Base-by-base conservation (phyloP, 352 stramenopile genomes). In the Globisporangium parvum region DNA sequence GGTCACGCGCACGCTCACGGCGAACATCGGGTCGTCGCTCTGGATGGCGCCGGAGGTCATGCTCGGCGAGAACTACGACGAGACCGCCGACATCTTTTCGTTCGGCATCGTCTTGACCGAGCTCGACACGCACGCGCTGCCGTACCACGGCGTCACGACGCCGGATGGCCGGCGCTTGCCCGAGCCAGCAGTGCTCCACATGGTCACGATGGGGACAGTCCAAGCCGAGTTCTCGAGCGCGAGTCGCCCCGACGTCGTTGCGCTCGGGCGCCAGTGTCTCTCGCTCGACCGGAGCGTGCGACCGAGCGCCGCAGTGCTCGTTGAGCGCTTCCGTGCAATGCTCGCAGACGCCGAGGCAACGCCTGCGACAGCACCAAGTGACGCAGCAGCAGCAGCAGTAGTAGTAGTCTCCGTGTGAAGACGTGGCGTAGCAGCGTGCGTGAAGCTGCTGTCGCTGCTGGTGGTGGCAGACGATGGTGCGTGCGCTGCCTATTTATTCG, bases 31-130 rank as follows among this genome's bases (percentile, higher is more conserved):
- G 9, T 73, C 66, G 31, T 71, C 58, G 42, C 47, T 77, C 18
- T 78, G 71, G 69, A 77, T 78, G 71, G 69, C 69, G 2, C 69
- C 69, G 1, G 71, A 78, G 42, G 62, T 81, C 2, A 74, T 78
- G 66, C 63, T 77, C 55, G 70, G 72, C 5, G 69, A 77, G 41
- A 59, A 53, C 11, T 81, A 81, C 23, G 69, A 65, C 49, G 57
- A 63, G 9, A 75, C 63, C 23, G 66, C 67, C 17, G 73, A 82
- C 45, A 70, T 82, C 33, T 82, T 76, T 52, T 82, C 73, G 39
- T 80, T 82, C 45, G 73, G 70, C 20, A 58, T 82, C 18, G 67
- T 82, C 15, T 44, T 79, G 8, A 71, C 61, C 0, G 72, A 82
- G 31, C 47, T 82, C 18, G 72, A 82, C 55, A 67, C 72, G 31